Evolutionary conservation across 208 protist genomes (phyloP).

Genomic region (Lotmaria passim): DNA sequence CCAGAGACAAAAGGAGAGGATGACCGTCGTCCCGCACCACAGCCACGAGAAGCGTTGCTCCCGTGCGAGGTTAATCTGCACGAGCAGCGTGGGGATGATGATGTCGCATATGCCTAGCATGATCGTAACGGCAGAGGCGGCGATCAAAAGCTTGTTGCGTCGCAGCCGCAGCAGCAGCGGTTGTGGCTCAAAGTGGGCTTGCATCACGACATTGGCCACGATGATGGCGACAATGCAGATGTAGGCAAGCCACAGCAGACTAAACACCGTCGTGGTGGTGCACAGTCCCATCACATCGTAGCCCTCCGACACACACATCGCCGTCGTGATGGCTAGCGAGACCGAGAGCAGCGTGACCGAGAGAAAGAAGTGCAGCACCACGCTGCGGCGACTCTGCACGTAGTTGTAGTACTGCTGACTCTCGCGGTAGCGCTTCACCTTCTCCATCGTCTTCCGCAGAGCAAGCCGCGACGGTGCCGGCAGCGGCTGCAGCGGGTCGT

Average conservation of each 20-base stretch:
- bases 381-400: slow-evolving; percentile 61
- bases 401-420: slow-evolving; percentile 73
- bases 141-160: slow-evolving; percentile 71
- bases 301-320: slow-evolving; percentile 61
- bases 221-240: slow-evolving; percentile 61
- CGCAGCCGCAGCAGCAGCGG: slow-evolving; percentile 65
- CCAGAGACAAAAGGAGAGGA: slow-evolving; percentile 75
- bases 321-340: slow-evolving; percentile 52
- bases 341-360: slow-evolving; percentile 66
- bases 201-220: slow-evolving; percentile 81
- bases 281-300: slow-evolving; percentile 36
- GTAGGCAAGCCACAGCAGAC: slow-evolving; percentile 72
- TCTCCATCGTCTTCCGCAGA: slow-evolving; percentile 53
- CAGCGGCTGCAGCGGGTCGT: slow-evolving; percentile 46
- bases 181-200: slow-evolving; percentile 81
- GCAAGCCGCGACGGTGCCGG: slow-evolving; percentile 46
- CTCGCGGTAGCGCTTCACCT: slow-evolving; percentile 59
- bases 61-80: slow-evolving; percentile 68
- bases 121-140: slow-evolving; percentile 50
- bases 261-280: slow-evolving; percentile 46
- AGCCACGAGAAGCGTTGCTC: slow-evolving; percentile 69
- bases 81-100: slow-evolving; percentile 64
- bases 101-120: slow-evolving; percentile 62
- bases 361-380: slow-evolving; percentile 77
- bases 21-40: slow-evolving; percentile 70